Conservation (phyloP, 1,284 basidiomycete species). For the Puccinia polysora region DNA sequence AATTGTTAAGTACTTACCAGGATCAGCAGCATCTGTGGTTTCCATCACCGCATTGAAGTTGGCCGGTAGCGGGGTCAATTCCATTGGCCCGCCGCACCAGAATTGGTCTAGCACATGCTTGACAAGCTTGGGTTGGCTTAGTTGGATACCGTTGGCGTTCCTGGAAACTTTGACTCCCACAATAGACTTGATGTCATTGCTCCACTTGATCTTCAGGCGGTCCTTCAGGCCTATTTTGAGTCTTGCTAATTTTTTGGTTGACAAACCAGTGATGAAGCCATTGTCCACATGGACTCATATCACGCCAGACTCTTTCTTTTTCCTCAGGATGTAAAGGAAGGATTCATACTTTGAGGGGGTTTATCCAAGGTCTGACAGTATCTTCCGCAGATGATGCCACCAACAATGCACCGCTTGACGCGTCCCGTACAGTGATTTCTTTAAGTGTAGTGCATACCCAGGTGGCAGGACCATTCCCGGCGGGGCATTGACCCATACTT, state of each 20-base stretch:
- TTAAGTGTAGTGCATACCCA: not conserved
- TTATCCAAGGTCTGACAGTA: not conserved
- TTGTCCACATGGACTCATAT: constrained; percentile 2
- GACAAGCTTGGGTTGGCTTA: not conserved
- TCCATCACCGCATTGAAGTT: not conserved
- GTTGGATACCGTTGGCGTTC: not conserved
- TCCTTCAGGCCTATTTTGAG: not conserved
- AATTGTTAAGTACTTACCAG: not conserved
- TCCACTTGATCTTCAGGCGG: not conserved
- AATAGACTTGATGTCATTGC: not conserved
- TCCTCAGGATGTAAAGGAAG: not conserved
- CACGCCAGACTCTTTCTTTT: not conserved
- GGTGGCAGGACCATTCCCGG: not conserved
- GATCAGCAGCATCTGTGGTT: not conserved
- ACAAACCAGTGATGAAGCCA: not conserved
- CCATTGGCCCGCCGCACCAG: not conserved
- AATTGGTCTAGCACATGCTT: not conserved
- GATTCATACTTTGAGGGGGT: not conserved
- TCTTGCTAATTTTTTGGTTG: not conserved
- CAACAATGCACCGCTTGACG: not conserved
- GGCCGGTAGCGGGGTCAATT: not conserved
- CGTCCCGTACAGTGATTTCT: not conserved
- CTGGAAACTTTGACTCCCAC: not conserved
- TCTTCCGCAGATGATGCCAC: not conserved
- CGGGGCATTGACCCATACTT: not conserved